Evolutionary conservation across 2,329 filamentous ascomycete genomes (phyloP).

Genomic region (Pseudogymnoascus sp.): DNA sequence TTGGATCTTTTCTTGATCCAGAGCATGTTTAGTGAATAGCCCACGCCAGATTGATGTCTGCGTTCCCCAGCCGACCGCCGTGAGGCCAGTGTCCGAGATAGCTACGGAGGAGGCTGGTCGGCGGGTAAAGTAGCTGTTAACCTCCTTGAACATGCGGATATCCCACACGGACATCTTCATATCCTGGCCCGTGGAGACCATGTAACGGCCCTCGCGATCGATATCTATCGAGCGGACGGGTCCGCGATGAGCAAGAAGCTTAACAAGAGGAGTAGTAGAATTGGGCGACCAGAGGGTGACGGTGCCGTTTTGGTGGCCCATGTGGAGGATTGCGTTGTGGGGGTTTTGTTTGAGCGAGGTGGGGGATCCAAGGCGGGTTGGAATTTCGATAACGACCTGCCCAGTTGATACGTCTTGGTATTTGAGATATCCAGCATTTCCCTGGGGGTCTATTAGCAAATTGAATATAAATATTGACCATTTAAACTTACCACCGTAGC

Average conservation of each 20-base stretch:
- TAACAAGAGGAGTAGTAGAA: slow-evolving; percentile 75
- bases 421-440: slow-evolving; percentile 75
- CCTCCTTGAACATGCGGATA: slow-evolving; percentile 85
- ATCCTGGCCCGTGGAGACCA: slow-evolving; percentile 90
- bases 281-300: slow-evolving; percentile 97
- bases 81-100: slow-evolving; percentile 82
- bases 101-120: slow-evolving; percentile 75
- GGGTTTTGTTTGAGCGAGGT: slow-evolving; percentile 82
- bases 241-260: slow-evolving; percentile 80
- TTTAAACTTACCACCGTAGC: slow-evolving; percentile 62
- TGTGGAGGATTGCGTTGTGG: slow-evolving; percentile 83
- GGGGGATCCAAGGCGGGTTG: slow-evolving; percentile 76
- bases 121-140: slow-evolving; percentile 79
- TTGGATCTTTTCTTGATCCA: slow-evolving; percentile 69
- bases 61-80: slow-evolving; percentile 86
- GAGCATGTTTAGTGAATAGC: slow-evolving; percentile 65
- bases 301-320: slow-evolving; percentile 90
- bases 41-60: slow-evolving; percentile 85
- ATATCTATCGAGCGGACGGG: slow-evolving; percentile 79
- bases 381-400: slow-evolving; percentile 74
- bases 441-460: slow-evolving; percentile 35
- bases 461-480: neutral
- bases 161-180: slow-evolving; percentile 93
- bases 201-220: slow-evolving; percentile 86
- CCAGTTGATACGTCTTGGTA: slow-evolving; percentile 96